Conservation (phyloP, 331 rosid genomes). For the Stylosanthes scabra region DNA sequence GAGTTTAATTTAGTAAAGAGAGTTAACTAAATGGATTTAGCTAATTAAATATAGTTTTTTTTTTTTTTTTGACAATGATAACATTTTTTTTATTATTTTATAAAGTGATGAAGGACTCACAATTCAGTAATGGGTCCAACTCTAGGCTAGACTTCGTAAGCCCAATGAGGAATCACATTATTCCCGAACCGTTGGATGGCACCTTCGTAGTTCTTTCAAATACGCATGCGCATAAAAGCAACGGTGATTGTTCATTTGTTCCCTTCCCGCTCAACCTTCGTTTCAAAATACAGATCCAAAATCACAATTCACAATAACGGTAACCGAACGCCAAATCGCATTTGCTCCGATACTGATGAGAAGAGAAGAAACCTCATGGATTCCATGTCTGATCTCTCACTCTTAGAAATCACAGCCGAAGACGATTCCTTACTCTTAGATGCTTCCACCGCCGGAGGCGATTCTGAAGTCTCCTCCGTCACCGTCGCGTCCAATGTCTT, state of each 20-base stretch:
- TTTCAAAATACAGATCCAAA: slow-evolving; percentile 6
- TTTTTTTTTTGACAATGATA: no score
- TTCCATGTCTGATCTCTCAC: slow-evolving; percentile 61
- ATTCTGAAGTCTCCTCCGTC: neutral
- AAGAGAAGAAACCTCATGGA: slow-evolving; percentile 48
- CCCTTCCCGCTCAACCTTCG: slow-evolving; percentile 19
- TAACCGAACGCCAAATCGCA: slow-evolving; percentile 10
- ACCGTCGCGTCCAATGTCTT: slow-evolving; percentile 41
- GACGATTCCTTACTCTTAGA: slow-evolving; percentile 74
- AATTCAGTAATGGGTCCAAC: neutral
- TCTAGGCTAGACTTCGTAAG: neutral
- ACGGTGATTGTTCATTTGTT: neutral
- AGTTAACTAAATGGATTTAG: no score
- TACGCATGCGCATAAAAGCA: neutral
- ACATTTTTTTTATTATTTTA: no score
- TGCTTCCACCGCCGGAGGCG: slow-evolving; percentile 38
- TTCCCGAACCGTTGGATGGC: neutral
- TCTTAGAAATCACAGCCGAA: slow-evolving; percentile 71
- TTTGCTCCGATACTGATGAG: neutral
- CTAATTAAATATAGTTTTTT: no score
- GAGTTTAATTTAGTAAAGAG: no score
- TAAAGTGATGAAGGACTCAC: no score
- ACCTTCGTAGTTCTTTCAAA: neutral
- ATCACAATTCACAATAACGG: neutral
- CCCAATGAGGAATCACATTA: neutral